Evolutionary conservation across 208 protist species (phyloP), one percentile per base, ranked within the genome.

Genomic region (Leishmania tropica): DNA sequence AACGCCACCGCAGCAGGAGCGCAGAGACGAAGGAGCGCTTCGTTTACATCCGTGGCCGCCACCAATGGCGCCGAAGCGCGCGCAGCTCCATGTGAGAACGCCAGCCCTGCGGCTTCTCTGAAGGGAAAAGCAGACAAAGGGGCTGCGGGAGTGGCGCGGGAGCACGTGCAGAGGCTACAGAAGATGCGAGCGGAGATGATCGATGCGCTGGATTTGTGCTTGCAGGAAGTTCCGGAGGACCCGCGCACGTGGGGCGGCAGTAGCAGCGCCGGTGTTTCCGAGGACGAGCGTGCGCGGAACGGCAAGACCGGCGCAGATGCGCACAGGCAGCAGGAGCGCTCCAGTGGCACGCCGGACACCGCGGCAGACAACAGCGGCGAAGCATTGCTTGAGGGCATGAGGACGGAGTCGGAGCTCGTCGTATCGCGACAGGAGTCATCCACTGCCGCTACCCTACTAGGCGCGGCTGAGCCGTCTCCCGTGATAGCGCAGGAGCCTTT

Each of bases 131-230:
- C 47, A 15, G 73, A 76, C 2, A 76, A 62, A 42, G 73, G 19
- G 51, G 35, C 13, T n/a, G 28, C 73, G 48, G 7, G 64, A 11
- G 35, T 42, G 28, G 2, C 83, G 13, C 65, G 48, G 3, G 81
- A 75, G 31, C 40, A 78, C 11, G 65, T 90, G 48, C 65, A 64
- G 31, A 11, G 58, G 42, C 75, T 95, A 56, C 83, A 89, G 65
- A 80, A 83, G 58, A 87, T 96, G 37, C 86, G 92, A 1, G 88
- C 85, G 17, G 94, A 95, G 64, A 88, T 96, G 83, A 88, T 97
- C 7, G 92, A 93, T 40, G 87, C 91, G 19, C 83, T 97, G 13
- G 94, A 97, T 62, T 83, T 97, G 74, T 97, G 94, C 77, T 62
- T 96, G 40, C 88, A 94, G 80, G 90, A 90, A 65, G 81, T 96